Evolutionary conservation across 768 basidiomycete genomes (phyloP).

Genomic region (Crepidotus variabilis): DNA sequence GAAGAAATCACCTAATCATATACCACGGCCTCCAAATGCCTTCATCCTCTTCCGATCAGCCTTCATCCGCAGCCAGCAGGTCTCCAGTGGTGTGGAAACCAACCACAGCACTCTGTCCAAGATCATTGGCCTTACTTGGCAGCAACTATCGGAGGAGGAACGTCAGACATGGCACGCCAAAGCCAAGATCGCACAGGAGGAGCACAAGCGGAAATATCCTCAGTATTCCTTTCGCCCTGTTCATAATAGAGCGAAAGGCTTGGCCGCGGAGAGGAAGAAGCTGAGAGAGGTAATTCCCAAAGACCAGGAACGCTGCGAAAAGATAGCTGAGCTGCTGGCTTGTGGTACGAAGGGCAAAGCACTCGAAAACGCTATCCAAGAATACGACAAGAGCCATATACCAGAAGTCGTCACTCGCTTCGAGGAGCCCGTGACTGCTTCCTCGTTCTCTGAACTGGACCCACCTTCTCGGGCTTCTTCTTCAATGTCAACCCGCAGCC

Average conservation of each 20-base stretch:
- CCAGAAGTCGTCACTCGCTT: conserved; percentile 68
- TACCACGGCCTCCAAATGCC: conserved; percentile 79
- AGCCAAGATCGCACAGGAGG: conserved; percentile 66
- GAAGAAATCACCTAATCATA: conserved; percentile 66
- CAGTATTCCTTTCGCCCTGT: conserved; percentile 71
- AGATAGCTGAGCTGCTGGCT: conserved; percentile 63
- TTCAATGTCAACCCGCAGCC: conserved; percentile 10
- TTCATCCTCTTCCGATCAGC: conserved; percentile 83
- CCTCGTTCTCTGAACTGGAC: conserved; percentile 23
- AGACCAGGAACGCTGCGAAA: conserved; percentile 59
- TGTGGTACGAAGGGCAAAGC: conserved; percentile 53
- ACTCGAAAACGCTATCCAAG: conserved; percentile 50
- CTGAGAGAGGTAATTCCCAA: conserved; percentile 61
- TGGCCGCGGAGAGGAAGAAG: conserved; percentile 44
- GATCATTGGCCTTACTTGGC: conserved; percentile 81
- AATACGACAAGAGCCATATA: conserved; percentile 49
- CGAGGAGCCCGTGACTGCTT: conserved; percentile 68
- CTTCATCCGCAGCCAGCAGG: conserved; percentile 74
- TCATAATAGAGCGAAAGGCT: conserved; percentile 41
- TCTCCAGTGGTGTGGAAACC: conserved; percentile 71
- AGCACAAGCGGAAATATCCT: conserved; percentile 73
- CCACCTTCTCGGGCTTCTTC: conserved; percentile 13
- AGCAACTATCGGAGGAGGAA: conserved; percentile 68
- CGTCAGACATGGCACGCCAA: conserved; percentile 71
- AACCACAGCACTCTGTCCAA: conserved; percentile 80